phyloP scores from a whole-genome alignment of 768 basidiomycete species.

The Amanita phalloides region DNA sequence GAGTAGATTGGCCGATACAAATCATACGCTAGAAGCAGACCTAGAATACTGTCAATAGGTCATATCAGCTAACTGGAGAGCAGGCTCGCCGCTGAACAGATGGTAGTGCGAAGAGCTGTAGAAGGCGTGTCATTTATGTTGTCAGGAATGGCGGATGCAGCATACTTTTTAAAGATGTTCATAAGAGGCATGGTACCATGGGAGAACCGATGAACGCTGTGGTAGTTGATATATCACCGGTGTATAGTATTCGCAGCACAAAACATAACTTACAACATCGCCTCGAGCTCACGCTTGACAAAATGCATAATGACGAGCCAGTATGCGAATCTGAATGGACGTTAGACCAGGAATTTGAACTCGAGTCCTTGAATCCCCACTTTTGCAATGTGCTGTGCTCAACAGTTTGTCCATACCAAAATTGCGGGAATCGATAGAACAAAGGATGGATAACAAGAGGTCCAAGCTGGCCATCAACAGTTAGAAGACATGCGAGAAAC shows the following conservation, averaged over 20 bases:
- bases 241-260: not conserved
- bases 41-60: conserved; percentile 17
- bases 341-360: not conserved
- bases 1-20: conserved; percentile 78
- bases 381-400: conserved; percentile 71
- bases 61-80: not conserved
- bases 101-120: conserved; percentile 84
- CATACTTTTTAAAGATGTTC: conserved; percentile 86
- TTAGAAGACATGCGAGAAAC: not conserved
- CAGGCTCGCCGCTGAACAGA: conserved; percentile 47
- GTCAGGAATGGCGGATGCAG: conserved; percentile 8
- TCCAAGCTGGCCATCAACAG: conserved; percentile 44
- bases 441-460: conserved; percentile 86
- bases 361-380: conserved; percentile 23
- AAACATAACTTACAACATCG: conserved; percentile 57
- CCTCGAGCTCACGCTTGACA: conserved; percentile 86
- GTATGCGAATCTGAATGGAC: conserved; percentile 42
- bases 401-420: conserved; percentile 63
- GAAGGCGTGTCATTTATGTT: not conserved
- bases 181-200: conserved; percentile 84
- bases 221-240: conserved; percentile 1
- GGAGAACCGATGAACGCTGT: conserved; percentile 89
- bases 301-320: conserved; percentile 80
- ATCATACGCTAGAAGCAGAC: conserved; percentile 71
- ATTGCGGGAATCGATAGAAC: conserved; percentile 57